These are phyloP conservation scores for Microdochium trichocladiopsis DNA, from an alignment of 2,329 filamentous ascomycete species.

Conservation along the genomic window DNA sequence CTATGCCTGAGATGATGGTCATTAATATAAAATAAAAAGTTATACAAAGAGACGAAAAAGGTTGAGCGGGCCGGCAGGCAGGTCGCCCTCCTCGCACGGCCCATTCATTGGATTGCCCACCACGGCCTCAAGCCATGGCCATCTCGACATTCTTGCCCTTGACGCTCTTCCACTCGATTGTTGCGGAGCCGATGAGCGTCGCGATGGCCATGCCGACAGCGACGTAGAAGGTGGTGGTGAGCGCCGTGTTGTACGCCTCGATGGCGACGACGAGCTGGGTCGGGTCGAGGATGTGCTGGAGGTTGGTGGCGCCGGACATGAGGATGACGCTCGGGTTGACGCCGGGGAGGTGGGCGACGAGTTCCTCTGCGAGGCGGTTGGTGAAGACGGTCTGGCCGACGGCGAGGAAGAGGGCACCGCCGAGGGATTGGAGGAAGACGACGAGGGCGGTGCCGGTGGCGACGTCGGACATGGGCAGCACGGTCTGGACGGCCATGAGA, in stretches of 20 bases:
- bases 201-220: constrained; percentile 35
- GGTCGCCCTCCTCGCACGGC: too few relatives aligned
- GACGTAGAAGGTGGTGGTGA: constrained; percentile 34
- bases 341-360: constrained; percentile 25
- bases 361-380: constrained; percentile 32
- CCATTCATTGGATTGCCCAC: too few relatives aligned
- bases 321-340: constrained; percentile 25
- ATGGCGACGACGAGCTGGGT: constrained; percentile 25
- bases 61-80: too few relatives aligned
- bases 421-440: constrained; percentile 34
- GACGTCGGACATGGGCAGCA: constrained; percentile 17
- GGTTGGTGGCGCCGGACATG: constrained; percentile 26
- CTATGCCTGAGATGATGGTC: too few relatives aligned
- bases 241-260: constrained; percentile 34
- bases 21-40: too few relatives aligned
- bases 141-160: constrained; percentile 42
- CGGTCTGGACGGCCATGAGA: constrained; percentile 33
- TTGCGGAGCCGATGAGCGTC: constrained; percentile 31
- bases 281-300: constrained; percentile 19
- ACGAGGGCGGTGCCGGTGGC: constrained; percentile 20
- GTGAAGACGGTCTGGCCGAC: constrained; percentile 44
- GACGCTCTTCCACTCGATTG: constrained; percentile 48
- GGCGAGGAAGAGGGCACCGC: constrained; percentile 40
- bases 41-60: too few relatives aligned
- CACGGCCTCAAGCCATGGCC: constrained; percentile 4